Conservation (phyloP, 768 basidiomycete species). For the Russula virescens region DNA sequence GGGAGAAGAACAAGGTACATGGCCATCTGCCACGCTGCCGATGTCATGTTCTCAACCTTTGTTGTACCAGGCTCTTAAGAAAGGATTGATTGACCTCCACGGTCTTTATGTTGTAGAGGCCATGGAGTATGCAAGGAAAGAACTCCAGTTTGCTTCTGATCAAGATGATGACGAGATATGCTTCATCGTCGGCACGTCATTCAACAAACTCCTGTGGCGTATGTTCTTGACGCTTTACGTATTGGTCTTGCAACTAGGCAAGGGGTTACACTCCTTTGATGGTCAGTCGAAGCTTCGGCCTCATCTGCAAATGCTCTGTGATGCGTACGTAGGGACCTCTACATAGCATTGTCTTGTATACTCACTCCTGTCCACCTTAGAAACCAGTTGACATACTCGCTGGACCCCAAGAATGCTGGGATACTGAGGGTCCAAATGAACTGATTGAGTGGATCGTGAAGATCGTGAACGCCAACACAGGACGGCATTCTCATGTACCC, state of each 20-base stretch:
- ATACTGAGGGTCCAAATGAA: neutral
- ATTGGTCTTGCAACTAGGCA: neutral
- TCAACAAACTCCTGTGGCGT: neutral
- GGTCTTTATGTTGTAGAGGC: constrained; percentile 10
- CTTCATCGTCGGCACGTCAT: constrained; percentile 12
- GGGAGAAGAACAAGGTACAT: constrained; percentile 15
- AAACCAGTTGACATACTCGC: too few relatives aligned
- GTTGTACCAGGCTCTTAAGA: neutral
- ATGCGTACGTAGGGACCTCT: too few relatives aligned
- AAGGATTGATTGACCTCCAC: constrained; percentile 13
- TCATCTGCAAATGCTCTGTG: constrained; percentile 1
- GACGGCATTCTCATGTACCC: neutral
- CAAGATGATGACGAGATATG: neutral
- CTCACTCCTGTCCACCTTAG: neutral
- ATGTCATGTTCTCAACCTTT: neutral
- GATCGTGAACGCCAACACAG: neutral
- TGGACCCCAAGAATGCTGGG: constrained; percentile 6
- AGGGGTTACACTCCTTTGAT: neutral
- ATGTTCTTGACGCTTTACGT: neutral
- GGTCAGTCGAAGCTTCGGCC: constrained; percentile 11
- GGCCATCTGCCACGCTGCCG: neutral
- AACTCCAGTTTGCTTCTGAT: neutral
- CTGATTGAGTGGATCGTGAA: neutral
- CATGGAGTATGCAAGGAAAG: neutral
- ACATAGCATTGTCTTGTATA: neutral